A percentile compares a stretch with the other conserved stretches of the same genome.
Conservation (phyloP, 805 yeast genomes). For the Saccharomyces jurei region DNA sequence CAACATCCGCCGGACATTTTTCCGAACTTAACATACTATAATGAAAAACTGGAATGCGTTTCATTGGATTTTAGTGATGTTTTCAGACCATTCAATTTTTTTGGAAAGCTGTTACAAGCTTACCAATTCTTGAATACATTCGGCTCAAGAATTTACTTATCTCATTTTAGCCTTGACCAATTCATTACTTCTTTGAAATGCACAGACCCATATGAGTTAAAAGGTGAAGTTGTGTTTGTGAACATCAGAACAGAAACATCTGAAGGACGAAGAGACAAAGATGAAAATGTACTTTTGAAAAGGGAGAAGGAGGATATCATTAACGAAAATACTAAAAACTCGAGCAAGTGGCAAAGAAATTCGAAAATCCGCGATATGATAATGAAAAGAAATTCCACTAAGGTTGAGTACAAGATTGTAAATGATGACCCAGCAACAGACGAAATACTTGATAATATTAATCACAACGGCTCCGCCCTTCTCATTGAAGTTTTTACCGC, state of each 20-base stretch:
- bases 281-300: not conserved
- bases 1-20: constrained; percentile 16
- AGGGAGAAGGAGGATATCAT: not conserved
- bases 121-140: constrained; percentile 29
- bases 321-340: not conserved
- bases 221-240: constrained; percentile 22
- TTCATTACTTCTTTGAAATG: constrained; percentile 25
- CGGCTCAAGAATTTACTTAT: constrained; percentile 16
- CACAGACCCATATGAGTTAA: constrained; percentile 22
- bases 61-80: constrained; percentile 2
- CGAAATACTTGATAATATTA: constrained; percentile 19
- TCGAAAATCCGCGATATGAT: constrained; percentile 13
- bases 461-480: constrained; percentile 20
- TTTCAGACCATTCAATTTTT: constrained; percentile 8
- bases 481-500: constrained; percentile 25
- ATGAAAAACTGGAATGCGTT: constrained; percentile 17
- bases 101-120: constrained; percentile 21
- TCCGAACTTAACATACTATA: constrained; percentile 15
- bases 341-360: constrained; percentile 23
- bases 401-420: constrained; percentile 10
- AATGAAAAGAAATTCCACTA: constrained; percentile 5
- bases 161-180: constrained; percentile 25
- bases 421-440: constrained; percentile 20
- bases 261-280: not conserved
- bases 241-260: not conserved